These are phyloP conservation scores for Gremmenia infestans DNA, from an alignment of 2,329 filamentous ascomycete species.

Conservation along the genomic window DNA sequence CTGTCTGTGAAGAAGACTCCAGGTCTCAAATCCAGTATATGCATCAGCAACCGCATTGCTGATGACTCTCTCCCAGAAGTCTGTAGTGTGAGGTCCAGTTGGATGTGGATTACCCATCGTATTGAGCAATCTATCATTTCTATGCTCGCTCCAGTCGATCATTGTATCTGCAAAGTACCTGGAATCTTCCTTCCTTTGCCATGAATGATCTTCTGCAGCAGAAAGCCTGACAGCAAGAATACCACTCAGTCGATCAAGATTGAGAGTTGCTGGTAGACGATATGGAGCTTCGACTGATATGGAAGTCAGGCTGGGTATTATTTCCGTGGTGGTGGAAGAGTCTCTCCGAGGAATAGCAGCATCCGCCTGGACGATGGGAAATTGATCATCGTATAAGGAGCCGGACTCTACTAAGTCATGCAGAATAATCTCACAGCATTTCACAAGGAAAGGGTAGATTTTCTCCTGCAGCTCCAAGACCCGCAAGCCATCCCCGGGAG, in stretches of 20 bases:
- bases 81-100: conserved; percentile 6
- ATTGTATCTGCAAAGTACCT: conserved; percentile 46
- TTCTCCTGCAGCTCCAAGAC: conserved; percentile 47
- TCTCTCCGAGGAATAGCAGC: background rate
- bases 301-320: conserved; percentile 33
- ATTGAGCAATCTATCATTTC: conserved; percentile 40
- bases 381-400: conserved; percentile 26
- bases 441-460: conserved; percentile 43
- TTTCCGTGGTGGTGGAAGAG: conserved; percentile 16
- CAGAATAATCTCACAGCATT: conserved; percentile 42
- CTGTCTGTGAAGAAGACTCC: conserved; percentile 16
- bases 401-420: conserved; percentile 40
- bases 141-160: conserved; percentile 41
- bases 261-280: conserved; percentile 40
- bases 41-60: conserved; percentile 31
- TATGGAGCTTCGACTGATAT: conserved; percentile 49
- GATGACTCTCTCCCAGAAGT: conserved; percentile 39
- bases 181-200: conserved; percentile 53
- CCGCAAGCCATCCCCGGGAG: conserved; percentile 42
- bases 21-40: conserved; percentile 17
- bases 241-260: conserved; percentile 40
- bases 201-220: conserved; percentile 49
- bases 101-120: conserved; percentile 22
- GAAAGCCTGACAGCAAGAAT: conserved; percentile 39
- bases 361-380: conserved; percentile 34